Percentiles rank a stretch among this genome's conserved stretches.
phyloP scores from a whole-genome alignment of 331 rosid species.

The Quercus lobata region DNA sequence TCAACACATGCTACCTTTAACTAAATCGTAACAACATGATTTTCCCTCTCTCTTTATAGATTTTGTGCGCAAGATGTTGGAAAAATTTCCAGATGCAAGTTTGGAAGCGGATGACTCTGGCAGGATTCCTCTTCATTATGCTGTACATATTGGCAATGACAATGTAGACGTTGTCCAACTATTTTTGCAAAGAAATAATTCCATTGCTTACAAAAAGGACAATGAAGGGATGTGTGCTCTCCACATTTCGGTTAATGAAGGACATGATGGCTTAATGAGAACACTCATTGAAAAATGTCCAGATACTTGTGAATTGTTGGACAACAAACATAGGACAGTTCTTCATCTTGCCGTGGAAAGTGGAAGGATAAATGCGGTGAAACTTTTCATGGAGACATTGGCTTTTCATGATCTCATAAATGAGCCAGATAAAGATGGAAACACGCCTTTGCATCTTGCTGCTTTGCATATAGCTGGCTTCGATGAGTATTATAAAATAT shows the following conservation, averaged over 20 bases:
- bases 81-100: too few species aligned
- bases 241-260: neutral
- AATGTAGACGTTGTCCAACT: too few species aligned
- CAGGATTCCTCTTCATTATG: too few species aligned
- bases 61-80: too few species aligned
- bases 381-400: accelerated
- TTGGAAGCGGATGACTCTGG: too few species aligned
- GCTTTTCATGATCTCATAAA: neutral
- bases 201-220: neutral
- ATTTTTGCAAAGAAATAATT: neutral
- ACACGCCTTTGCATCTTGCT: constrained; percentile 3
- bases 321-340: neutral
- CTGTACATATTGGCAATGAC: too few species aligned
- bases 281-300: neutral
- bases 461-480: neutral
- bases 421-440: constrained; percentile 2
- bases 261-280: neutral
- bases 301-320: neutral
- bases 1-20: too few species aligned
- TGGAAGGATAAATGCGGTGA: neutral
- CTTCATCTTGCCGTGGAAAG: neutral
- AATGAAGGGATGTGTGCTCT: neutral
- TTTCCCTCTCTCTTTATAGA: too few species aligned
- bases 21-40: too few species aligned
- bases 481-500: neutral